Evolutionary conservation across 2,329 filamentous ascomycete species (phyloP), one percentile per base, ranked within the genome.

Genomic region (Phyllosticta capitalensis): DNA sequence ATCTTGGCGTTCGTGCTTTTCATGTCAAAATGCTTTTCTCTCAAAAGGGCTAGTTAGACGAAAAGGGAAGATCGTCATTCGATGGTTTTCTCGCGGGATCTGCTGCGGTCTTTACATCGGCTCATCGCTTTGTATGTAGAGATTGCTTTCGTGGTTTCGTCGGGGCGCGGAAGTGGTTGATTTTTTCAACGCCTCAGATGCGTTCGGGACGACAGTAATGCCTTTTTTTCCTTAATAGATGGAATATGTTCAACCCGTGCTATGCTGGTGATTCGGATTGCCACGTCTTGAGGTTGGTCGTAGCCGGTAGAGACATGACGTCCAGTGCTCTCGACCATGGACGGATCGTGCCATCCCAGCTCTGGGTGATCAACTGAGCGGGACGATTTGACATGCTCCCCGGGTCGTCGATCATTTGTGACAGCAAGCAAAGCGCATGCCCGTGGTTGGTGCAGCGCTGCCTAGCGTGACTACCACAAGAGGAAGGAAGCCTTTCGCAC

Each of bases 1-100:
- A 74, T 74, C 68, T 71, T 67, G 72, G 72, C 72, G 72, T 74
- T 73, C 65, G 66, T 71, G 66, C 45, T 55, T 63, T 66, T 71
- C 68, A 69, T 68, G 67, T 72, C 70, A 68, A 72, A 68, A 67
- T 71, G 67, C 67, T 69, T 72, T 62, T 69, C 64, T 67, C 65
- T 65, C 68, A 69, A 71, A 68, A 68, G 67, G 67, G 68, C 66
- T 64, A 67, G 64, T 64, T 63, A 68, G 38, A n/a, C 72, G 69
- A 72, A 67, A 69, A 65, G 63, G 65, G 52, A 33, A 33, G 53
- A 54, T 60, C 24, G 38, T 56, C 58, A 55, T 56, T 54, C 56
- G 54, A 60, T 60, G 58, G 55, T 55, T 64, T 65, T 66, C 62
- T 59, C 67, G 62, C 62, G 64, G 65, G 64, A 66, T 68, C 64